Conservation (phyloP, 1,139 yeast species). For the Blastobotrys arbuscula region DNA sequence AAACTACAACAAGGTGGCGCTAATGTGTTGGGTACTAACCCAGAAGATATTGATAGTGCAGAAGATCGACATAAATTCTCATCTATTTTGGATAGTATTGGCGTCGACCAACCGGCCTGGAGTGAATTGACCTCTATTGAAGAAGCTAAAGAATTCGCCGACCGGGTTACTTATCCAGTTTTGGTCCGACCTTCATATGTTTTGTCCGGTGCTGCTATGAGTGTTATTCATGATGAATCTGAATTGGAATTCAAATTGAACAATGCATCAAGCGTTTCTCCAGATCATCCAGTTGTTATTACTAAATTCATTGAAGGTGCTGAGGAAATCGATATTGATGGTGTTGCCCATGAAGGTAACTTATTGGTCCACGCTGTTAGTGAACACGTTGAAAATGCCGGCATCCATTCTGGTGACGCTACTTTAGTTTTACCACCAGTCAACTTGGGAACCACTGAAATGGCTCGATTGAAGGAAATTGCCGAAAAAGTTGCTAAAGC, state of each 20-base stretch:
- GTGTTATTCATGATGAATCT: slow-evolving; percentile 70
- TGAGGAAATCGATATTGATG: slow-evolving; percentile 95
- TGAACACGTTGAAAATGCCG: slow-evolving; percentile 98
- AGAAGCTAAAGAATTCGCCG: slow-evolving; percentile 83
- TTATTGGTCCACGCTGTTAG: slow-evolving; percentile 93
- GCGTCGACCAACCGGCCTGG: slow-evolving; percentile 97
- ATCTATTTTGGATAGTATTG: slow-evolving; percentile 83
- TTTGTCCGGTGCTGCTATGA: slow-evolving; percentile 98
- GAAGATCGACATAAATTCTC: slow-evolving; percentile 99
- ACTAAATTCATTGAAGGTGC: slow-evolving; percentile 95
- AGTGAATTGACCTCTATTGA: slow-evolving; percentile 82
- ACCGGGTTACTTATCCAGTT: slow-evolving; percentile 87
- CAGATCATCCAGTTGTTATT: slow-evolving; percentile 95
- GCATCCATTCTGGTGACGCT: slow-evolving; percentile 98
- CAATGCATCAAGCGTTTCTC: slow-evolving; percentile 86
- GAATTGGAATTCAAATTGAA: slow-evolving; percentile 78
- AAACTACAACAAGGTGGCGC: slow-evolving; percentile 68
- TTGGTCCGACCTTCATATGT: slow-evolving; percentile 97
- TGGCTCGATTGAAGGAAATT: slow-evolving; percentile 83
- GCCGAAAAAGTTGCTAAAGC: slow-evolving; percentile 92
- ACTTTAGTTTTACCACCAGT: slow-evolving; percentile 92
- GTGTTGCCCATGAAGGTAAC: slow-evolving; percentile 84
- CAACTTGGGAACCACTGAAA: slow-evolving; percentile 77
- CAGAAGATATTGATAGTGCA: slow-evolving; percentile 92
- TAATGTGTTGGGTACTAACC: slow-evolving; percentile 87